phyloP scores from a whole-genome alignment of 371 early-diverging fungal species.

The Globomyces sp. region DNA sequence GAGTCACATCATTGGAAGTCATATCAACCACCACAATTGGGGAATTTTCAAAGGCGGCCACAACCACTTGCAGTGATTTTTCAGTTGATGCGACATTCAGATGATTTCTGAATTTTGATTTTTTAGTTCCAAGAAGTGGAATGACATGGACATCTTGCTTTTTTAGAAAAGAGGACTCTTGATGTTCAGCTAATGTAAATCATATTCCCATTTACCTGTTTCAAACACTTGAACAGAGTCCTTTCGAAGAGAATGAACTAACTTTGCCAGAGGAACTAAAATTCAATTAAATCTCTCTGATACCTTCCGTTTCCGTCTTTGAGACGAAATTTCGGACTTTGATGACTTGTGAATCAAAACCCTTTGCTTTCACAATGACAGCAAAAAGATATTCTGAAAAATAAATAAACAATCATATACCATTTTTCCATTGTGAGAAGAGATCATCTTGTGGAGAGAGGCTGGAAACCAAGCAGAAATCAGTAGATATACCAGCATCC shows the following conservation, averaged over 20 bases:
- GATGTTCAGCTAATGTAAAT: neutral
- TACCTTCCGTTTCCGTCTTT: slow-evolving; percentile 9
- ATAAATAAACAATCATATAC: slow-evolving; percentile 3
- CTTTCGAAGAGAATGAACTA: neutral
- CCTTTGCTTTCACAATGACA: slow-evolving; percentile 34
- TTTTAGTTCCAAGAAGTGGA: slow-evolving; percentile 18
- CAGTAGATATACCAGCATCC: slow-evolving; percentile 39
- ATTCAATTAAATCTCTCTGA: no score
- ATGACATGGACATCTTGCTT: slow-evolving; percentile 7
- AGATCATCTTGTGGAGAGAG: slow-evolving; percentile 4
- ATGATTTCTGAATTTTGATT: slow-evolving; percentile 5
- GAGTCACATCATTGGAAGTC: neutral
- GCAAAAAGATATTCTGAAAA: slow-evolving; percentile 21
- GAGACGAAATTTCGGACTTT: slow-evolving; percentile 16
- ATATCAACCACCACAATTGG: slow-evolving; percentile 18
- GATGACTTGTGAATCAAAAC: slow-evolving; percentile 18
- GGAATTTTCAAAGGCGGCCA: neutral
- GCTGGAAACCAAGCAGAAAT: slow-evolving; percentile 30
- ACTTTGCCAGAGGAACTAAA: neutral
- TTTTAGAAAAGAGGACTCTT: neutral
- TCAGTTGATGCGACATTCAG: neutral
- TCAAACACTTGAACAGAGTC: neutral
- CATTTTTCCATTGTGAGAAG: slow-evolving; percentile 9
- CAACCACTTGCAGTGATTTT: slow-evolving; percentile 5
- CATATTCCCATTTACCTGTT: neutral